phyloP scores from a whole-genome alignment of 2,329 filamentous ascomycete genomes.

The Pseudogymnoascus sp. region DNA sequence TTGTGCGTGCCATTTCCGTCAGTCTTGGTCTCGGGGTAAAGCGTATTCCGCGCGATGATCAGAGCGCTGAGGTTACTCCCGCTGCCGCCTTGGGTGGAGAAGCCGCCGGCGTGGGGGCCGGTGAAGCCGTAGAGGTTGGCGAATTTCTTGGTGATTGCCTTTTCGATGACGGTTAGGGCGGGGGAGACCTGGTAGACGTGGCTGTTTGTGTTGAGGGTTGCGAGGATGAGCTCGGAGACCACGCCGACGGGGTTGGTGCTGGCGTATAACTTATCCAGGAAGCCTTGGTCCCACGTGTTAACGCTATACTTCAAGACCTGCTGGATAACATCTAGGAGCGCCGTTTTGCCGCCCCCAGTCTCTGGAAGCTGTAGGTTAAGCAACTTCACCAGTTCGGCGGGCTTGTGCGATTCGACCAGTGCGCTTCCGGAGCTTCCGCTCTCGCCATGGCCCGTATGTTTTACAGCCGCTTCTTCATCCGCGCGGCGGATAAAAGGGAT shows the following conservation, averaged over 20 bases:
- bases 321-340: conserved; percentile 61
- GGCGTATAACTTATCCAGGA: conserved; percentile 91
- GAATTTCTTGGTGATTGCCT: conserved; percentile 57
- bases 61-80: conserved; percentile 80
- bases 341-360: conserved; percentile 57
- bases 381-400: conserved; percentile 46
- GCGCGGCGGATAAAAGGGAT: conserved; percentile 63
- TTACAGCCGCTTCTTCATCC: conserved; percentile 52
- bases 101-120: conserved; percentile 58
- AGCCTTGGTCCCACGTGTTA: conserved; percentile 98
- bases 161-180: conserved; percentile 79
- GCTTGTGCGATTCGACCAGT: conserved; percentile 55
- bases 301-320: conserved; percentile 76
- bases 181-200: conserved; percentile 67
- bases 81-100: conserved; percentile 68
- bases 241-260: conserved; percentile 82
- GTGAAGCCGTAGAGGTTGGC: conserved; percentile 69
- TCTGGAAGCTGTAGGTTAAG: conserved; percentile 51
- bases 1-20: conserved; percentile 55
- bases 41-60: conserved; percentile 75
- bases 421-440: conserved; percentile 40
- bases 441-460: conserved; percentile 42
- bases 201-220: conserved; percentile 83
- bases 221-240: conserved; percentile 73
- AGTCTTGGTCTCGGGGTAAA: conserved; percentile 71